A percentile compares a stretch with the other conserved stretches of the same genome.
These are phyloP conservation scores for Alternaria atra DNA, from an alignment of 2,329 filamentous ascomycete genomes.

Conservation along the genomic window DNA sequence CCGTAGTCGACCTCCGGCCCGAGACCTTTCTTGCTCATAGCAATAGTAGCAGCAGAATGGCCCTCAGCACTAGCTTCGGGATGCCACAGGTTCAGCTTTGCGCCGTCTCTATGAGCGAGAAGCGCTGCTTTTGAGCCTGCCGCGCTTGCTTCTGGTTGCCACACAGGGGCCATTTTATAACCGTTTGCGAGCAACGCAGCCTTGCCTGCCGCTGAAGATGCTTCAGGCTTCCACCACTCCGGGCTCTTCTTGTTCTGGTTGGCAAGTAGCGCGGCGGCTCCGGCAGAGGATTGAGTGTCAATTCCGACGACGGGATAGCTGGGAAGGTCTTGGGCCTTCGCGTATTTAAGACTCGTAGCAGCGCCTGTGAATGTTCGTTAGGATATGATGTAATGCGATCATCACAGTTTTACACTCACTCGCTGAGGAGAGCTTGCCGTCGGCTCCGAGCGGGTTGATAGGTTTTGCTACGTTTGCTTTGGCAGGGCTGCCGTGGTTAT, in stretches of 20 bases:
- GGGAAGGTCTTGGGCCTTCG: constrained; percentile 75
- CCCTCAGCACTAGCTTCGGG: constrained; percentile 63
- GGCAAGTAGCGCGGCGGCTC: constrained; percentile 77
- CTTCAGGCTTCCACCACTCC: constrained; percentile 72
- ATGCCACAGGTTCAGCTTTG: constrained; percentile 62
- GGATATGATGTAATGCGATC: constrained; percentile 1
- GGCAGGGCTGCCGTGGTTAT: constrained; percentile 48
- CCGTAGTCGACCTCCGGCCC: constrained; percentile 58
- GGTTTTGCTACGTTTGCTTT: constrained; percentile 28
- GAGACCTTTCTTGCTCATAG: constrained; percentile 65
- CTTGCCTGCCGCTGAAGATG: constrained; percentile 64
- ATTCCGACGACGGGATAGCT: constrained; percentile 76
- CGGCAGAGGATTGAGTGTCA: constrained; percentile 67
- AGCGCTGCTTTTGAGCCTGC: constrained; percentile 79
- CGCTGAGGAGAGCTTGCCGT: constrained; percentile 66
- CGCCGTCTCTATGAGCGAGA: constrained; percentile 66
- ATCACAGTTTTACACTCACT: constrained; percentile 53
- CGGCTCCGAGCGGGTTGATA: constrained; percentile 56
- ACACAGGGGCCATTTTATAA: constrained; percentile 68
- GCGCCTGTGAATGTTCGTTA: constrained; percentile 58
- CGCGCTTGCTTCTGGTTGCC: constrained; percentile 70
- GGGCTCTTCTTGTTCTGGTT: constrained; percentile 73
- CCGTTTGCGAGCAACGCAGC: constrained; percentile 68
- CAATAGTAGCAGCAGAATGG: constrained; percentile 74
- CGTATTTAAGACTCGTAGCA: constrained; percentile 73